These are phyloP conservation scores for Aspergillus proliferans DNA, from an alignment of 2,329 filamentous ascomycete species.

Conservation along the genomic window DNA sequence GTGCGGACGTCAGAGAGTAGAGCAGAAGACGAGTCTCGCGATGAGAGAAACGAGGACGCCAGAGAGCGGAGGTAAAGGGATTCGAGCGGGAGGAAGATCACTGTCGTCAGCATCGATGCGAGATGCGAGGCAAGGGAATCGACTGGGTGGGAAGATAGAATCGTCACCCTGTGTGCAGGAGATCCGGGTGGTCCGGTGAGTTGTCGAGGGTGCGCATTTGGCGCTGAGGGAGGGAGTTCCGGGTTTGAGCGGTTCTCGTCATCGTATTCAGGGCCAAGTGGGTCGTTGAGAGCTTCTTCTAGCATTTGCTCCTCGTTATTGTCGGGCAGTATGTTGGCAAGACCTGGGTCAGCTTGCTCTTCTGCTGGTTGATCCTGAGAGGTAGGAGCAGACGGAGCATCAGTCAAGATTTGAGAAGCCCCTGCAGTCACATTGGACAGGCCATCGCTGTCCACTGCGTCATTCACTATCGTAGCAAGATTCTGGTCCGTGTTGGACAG, in stretches of 20 bases:
- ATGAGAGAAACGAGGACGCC: constrained; percentile 30
- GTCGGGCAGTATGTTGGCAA: constrained; percentile 25
- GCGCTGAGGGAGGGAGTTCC: constrained; percentile 12
- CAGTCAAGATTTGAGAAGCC: constrained; percentile 10
- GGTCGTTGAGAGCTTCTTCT: constrained; percentile 11
- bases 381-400: constrained; percentile 5
- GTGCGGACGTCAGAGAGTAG: constrained; percentile 25
- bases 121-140: constrained; percentile 39
- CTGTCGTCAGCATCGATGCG: constrained; percentile 29
- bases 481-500: constrained; percentile 24
- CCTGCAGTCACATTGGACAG: constrained; percentile 17
- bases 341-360: constrained; percentile 4
- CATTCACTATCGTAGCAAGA: constrained; percentile 10
- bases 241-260: constrained; percentile 11
- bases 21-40: constrained; percentile 16
- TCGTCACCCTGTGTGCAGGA: constrained; percentile 34
- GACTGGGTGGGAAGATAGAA: constrained; percentile 37
- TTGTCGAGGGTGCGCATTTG: constrained; percentile 13
- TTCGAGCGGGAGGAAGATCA: constrained; percentile 37
- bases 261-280: constrained; percentile 6
- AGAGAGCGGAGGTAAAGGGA: constrained; percentile 36
- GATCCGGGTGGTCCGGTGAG: constrained; percentile 6
- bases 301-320: constrained; percentile 24
- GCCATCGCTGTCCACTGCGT: constrained; percentile 16
- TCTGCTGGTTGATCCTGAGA: constrained; percentile 5